Percentiles rank a stretch among this genome's conserved stretches.
phyloP scores from a whole-genome alignment of 768 basidiomycete species.

The Royoungia palumana region DNA sequence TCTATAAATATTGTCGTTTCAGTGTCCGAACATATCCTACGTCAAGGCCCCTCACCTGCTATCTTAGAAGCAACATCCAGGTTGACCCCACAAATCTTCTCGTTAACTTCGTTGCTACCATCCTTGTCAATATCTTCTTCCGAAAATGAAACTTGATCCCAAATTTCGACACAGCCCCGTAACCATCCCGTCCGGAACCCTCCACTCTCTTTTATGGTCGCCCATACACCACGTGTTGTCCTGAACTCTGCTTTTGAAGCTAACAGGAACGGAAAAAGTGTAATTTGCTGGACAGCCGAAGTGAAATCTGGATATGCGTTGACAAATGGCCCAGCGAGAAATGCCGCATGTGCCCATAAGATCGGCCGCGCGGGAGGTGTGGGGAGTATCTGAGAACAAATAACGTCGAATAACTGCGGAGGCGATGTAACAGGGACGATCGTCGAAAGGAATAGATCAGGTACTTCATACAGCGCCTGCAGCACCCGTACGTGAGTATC shows the following conservation, averaged over 20 bases:
- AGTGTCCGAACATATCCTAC: background rate
- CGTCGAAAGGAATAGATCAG: conserved; percentile 43
- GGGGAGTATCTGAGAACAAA: conserved; percentile 26
- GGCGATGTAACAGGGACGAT: conserved; percentile 14
- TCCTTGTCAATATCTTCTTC: conserved; percentile 26
- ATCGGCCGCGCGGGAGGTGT: conserved; percentile 49
- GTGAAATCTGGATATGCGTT: conserved; percentile 25
- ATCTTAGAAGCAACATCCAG: conserved; percentile 54
- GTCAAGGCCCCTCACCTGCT: conserved; percentile 48
- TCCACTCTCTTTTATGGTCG: conserved; percentile 45
- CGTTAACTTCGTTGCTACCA: conserved; percentile 31
- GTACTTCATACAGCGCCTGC: conserved; percentile 59
- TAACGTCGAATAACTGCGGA: conserved; percentile 20
- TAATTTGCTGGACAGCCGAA: conserved; percentile 41
- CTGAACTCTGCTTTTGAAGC: conserved; percentile 70
- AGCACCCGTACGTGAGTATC: conserved; percentile 63
- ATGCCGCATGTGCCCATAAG: conserved; percentile 54
- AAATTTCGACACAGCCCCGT: conserved; percentile 49
- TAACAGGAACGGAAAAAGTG: conserved; percentile 72
- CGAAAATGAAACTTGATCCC: conserved; percentile 31
- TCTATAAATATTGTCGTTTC: conserved; percentile 37
- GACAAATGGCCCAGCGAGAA: conserved; percentile 49
- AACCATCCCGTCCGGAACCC: conserved; percentile 41
- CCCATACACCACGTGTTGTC: conserved; percentile 69
- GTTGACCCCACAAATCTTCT: conserved; percentile 53